A percentile compares a stretch with the other conserved stretches of the same genome.
These are phyloP conservation scores for Sophora flavescens DNA, from an alignment of 306 rosid species.

Conservation along the genomic window DNA sequence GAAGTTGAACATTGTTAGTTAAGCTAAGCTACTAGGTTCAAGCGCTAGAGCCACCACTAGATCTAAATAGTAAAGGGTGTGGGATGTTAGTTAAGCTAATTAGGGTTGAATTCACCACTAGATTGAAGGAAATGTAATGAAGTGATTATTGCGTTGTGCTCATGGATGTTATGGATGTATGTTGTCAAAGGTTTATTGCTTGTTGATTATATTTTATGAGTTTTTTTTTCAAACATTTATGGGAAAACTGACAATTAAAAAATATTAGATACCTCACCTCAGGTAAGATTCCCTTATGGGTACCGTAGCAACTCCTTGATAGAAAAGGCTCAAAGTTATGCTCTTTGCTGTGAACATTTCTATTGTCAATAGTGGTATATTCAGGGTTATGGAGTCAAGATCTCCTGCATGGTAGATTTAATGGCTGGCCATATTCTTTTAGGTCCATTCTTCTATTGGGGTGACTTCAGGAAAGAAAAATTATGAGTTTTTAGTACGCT, in stretches of 20 bases:
- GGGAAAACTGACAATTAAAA: no score
- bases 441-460: background rate
- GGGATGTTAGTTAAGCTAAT: slow-evolving; percentile 13
- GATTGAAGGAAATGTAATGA: background rate
- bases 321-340: slow-evolving; percentile 16
- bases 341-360: background rate
- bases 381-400: background rate
- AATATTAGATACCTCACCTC: no score
- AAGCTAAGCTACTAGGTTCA: no score
- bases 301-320: no score
- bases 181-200: background rate
- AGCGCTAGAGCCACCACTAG: no score
- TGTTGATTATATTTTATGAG: no score
- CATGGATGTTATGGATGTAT: background rate
- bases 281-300: no score
- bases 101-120: background rate
- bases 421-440: background rate
- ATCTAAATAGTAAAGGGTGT: no score
- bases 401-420: background rate
- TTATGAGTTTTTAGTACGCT: background rate
- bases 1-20: background rate
- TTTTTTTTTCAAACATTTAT: no score
- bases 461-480: background rate
- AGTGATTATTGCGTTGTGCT: background rate
- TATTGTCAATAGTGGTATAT: background rate